Conservation (phyloP, 2,329 filamentous ascomycete species). For the Atkinsonella texensis region DNA sequence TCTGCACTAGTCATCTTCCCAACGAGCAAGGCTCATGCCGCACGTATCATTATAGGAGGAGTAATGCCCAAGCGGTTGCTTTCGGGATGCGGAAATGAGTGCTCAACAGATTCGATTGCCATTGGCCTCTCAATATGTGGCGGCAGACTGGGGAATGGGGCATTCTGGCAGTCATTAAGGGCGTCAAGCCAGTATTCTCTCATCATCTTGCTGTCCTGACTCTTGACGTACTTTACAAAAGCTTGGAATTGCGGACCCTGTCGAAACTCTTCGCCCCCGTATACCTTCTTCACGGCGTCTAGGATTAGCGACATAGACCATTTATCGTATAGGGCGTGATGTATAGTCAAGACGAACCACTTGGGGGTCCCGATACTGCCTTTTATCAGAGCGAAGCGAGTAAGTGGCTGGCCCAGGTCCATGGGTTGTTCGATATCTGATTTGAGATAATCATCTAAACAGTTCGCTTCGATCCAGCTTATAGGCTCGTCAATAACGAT, state of each 20-base stretch:
- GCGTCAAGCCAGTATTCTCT: constrained; percentile 31
- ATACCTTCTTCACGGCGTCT: constrained; percentile 19
- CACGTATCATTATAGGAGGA: constrained; percentile 10
- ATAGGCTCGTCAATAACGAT: constrained; percentile 28
- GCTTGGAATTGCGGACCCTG: constrained; percentile 21
- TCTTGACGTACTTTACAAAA: constrained; percentile 31
- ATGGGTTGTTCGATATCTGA: constrained; percentile 23
- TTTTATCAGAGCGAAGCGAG: constrained; percentile 26
- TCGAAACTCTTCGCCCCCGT: no score
- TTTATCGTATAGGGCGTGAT: not conserved
- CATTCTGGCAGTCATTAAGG: constrained; percentile 24
- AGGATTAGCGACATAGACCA: constrained; percentile 16
- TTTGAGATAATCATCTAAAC: constrained; percentile 23
- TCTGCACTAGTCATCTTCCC: constrained; percentile 29
- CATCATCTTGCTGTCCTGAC: constrained; percentile 22
- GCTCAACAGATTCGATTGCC: constrained; percentile 33
- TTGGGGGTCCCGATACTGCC: constrained; percentile 20
- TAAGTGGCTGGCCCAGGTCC: constrained; percentile 27
- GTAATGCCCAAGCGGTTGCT: constrained; percentile 10
- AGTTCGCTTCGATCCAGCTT: constrained; percentile 11
- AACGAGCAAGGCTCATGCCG: constrained; percentile 39
- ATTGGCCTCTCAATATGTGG: constrained; percentile 27
- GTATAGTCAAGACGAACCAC: constrained; percentile 13
- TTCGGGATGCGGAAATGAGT: not conserved
- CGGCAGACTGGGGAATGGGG: constrained; percentile 29